These are phyloP conservation scores for Cynanchum wilfordii DNA, from an alignment of 257 asterid genomes.

Conservation along the genomic window DNA sequence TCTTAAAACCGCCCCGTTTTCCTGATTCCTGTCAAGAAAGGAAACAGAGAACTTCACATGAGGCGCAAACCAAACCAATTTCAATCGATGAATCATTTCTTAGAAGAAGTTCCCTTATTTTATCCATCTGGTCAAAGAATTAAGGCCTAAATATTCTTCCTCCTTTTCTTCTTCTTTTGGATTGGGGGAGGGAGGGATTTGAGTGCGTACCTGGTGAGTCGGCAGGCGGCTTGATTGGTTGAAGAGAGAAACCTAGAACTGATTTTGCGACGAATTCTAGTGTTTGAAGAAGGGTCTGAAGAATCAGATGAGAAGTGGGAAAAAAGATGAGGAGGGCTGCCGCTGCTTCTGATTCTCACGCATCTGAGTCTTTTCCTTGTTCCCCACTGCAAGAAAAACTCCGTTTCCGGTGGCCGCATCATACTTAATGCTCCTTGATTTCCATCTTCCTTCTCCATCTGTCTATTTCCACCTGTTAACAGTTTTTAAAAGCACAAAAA, in stretches of 20 bases:
- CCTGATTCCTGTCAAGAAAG: conserved; percentile 25
- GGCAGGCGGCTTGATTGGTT: conserved; percentile 17
- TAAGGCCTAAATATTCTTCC: background rate
- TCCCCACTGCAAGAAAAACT: conserved; percentile 48
- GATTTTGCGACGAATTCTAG: conserved; percentile 32
- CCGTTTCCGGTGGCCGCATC: conserved; percentile 26
- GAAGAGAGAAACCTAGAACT: conserved; percentile 25
- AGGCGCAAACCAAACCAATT: background rate
- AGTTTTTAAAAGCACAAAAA: background rate
- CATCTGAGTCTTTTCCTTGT: conserved; percentile 45
- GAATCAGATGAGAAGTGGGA: conserved; percentile 2
- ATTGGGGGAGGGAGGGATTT: no score
- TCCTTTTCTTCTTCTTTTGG: no score
- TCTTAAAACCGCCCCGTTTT: conserved; percentile 19
- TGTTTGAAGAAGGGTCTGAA: conserved; percentile 20
- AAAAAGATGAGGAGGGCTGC: conserved; percentile 17
- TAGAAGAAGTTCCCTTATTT: background rate
- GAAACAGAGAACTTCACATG: background rate
- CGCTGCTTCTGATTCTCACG: conserved; percentile 33
- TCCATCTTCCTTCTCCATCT: conserved; percentile 34
- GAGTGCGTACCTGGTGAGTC: conserved; percentile 31
- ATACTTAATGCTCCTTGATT: conserved; percentile 8
- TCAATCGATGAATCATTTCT: background rate
- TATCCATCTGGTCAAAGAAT: background rate
- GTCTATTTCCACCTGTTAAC: background rate